Base-by-base conservation (phyloP, 1,284 basidiomycete species). In the Meripilus lineatus region DNA sequence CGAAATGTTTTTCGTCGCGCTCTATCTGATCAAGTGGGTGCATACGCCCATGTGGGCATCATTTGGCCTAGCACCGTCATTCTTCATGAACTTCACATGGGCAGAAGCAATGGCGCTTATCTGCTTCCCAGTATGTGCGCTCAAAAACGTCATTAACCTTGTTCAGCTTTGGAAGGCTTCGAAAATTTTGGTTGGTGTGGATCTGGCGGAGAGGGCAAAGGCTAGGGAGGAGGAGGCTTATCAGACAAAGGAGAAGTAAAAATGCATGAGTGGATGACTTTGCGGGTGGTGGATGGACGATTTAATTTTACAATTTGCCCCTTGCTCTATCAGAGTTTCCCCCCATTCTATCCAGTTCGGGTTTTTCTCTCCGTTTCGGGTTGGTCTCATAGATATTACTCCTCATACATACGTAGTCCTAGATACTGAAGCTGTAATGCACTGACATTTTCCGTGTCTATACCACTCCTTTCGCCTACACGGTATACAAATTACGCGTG, bases 111-210 rank as follows among this genome's bases (percentile, higher is more conserved):
- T 94, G 49, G 93, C 88, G 0, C 53, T 70, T 15, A 17, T 82
- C 39, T 85, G 78, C 30, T 74, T 78, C 56, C 89, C 86, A 1
- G 70, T 97, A 45, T 95, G 84, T 59, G 61, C 81, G 8, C 66
- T 75, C 50, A 99, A 99, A 74, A 97, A 99, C 64, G 59, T 95
- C 49, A 92, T 99, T 71, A 98, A 97, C 65, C 67, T 89, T 35
- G 93, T 99, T 5, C 96, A 99, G 65, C 84, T 98, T 53, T 98
- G 94, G 94, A 99, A 99, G 65, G 95, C 95, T 21, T 89, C 89
- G 14, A 98, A 98, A 72, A 89, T 95, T 55, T 75, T 94, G 13
- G 91, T 93, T 18, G 91, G 92, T 4, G 86, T 94, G 10, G 91
- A 94, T 60, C 68, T 94, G 40, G 86, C 85, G 35, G 90, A 93